phyloP scores from a whole-genome alignment of 441 rosid species.

The Rhodomyrtus psidioides region DNA sequence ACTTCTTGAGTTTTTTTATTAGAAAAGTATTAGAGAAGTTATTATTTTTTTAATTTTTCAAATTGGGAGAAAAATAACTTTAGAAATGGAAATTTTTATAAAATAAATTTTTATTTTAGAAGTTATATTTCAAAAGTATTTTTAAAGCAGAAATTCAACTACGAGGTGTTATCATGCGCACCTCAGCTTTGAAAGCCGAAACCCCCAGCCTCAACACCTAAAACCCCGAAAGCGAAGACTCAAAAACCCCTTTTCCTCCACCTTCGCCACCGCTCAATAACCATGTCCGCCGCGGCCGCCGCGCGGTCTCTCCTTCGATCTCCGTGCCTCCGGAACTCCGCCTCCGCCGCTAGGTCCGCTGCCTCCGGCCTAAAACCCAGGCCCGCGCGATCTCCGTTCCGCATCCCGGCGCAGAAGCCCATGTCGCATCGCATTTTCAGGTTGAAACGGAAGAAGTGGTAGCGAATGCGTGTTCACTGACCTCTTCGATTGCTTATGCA shows the following conservation, averaged over 20 bases:
- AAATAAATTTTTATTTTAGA: too few relatives aligned
- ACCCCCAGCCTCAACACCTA: neutral
- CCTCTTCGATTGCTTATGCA: neutral
- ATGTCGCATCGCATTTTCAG: constrained; percentile 54
- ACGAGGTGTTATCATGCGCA: too few relatives aligned
- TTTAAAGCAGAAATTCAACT: too few relatives aligned
- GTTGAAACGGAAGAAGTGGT: constrained; percentile 15
- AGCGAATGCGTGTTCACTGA: neutral
- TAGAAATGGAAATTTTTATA: too few relatives aligned
- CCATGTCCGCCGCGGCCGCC: constrained; percentile 40
- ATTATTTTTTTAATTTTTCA: too few relatives aligned
- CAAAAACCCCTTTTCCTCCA: neutral
- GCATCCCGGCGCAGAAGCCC: constrained; percentile 40
- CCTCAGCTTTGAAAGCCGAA: neutral
- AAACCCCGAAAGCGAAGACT: neutral
- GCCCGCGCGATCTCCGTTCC: constrained; percentile 31
- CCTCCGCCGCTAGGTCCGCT: constrained; percentile 21
- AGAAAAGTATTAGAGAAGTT: too few relatives aligned
- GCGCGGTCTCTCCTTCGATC: constrained; percentile 67
- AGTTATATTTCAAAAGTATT: too few relatives aligned
- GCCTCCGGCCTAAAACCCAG: constrained; percentile 20
- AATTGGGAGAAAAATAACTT: too few relatives aligned
- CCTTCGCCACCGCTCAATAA: neutral
- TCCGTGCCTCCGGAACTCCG: constrained; percentile 19
- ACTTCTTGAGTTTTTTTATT: too few relatives aligned